phyloP scores from a whole-genome alignment of 371 early-diverging fungal species.

The Apophysomyces elegans region DNA sequence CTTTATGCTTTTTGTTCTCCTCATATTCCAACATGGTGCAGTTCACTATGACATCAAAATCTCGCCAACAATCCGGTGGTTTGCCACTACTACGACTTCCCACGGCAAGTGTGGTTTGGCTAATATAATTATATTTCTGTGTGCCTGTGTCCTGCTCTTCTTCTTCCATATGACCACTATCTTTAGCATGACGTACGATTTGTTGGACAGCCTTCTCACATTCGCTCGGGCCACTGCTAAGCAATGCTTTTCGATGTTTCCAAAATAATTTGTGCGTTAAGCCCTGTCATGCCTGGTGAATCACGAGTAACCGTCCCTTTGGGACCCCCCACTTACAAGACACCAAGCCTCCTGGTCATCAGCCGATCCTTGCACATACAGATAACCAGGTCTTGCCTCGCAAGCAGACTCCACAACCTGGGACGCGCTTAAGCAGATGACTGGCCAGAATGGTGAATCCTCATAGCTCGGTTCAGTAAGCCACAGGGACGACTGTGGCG shows the following conservation, averaged over 20 bases:
- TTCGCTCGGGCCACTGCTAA: conserved; percentile 39
- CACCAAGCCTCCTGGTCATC: conserved; percentile 92
- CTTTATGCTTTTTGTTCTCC: conserved; percentile 23
- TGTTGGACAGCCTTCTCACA: conserved; percentile 53
- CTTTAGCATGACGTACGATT: conserved; percentile 36
- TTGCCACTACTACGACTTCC: conserved; percentile 56
- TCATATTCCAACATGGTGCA: conserved; percentile 58
- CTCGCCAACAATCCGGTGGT: conserved; percentile 59
- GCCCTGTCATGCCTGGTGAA: conserved; percentile 14
- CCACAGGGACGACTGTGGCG: conserved; percentile 62
- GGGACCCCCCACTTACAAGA: conserved; percentile 33
- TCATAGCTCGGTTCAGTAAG: conserved; percentile 54
- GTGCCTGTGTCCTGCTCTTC: conserved; percentile 5
- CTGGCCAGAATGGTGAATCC: conserved; percentile 61
- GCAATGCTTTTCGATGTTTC: conserved; percentile 58
- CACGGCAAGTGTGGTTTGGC: conserved; percentile 62
- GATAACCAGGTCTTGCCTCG: conserved; percentile 55
- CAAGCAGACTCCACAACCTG: conserved; percentile 56
- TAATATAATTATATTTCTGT: conserved; percentile 52
- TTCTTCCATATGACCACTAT: conserved; percentile 16
- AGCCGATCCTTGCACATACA: conserved; percentile 88
- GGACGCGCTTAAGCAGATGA: conserved; percentile 79
- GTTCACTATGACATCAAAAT: conserved; percentile 69
- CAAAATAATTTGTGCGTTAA: conserved; percentile 71
- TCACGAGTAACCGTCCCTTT: not conserved